These are phyloP conservation scores for Fraxinus paxiana DNA, from an alignment of 305 asterid genomes.

Conservation along the genomic window DNA sequence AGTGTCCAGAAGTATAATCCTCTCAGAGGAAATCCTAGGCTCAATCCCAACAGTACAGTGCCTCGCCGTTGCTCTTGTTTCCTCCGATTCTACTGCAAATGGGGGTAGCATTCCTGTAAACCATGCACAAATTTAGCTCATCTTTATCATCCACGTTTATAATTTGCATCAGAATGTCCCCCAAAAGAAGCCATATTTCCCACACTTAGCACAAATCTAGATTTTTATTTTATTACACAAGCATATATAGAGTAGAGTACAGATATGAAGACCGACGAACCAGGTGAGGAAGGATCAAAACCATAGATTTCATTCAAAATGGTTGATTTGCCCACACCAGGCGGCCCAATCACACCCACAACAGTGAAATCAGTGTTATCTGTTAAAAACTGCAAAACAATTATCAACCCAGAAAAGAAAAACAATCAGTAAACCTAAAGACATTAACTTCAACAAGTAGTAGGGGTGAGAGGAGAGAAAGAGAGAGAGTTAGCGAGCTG, in stretches of 20 bases:
- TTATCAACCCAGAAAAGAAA: conserved; percentile 2
- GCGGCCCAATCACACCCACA: conserved; percentile 88
- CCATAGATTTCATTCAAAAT: conserved; percentile 92
- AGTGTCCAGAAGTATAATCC: conserved; percentile 88
- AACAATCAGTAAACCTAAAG: conserved; percentile 7
- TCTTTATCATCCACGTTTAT: not conserved
- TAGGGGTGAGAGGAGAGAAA: not conserved
- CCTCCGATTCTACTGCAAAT: conserved; percentile 70
- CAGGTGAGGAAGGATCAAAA: conserved; percentile 75
- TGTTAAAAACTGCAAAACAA: conserved; percentile 66
- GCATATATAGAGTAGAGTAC: not conserved
- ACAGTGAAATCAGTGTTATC: conserved; percentile 90
- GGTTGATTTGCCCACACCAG: conserved; percentile 88
- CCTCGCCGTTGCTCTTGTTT: conserved; percentile 75
- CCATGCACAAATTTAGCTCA: conserved; percentile 1
- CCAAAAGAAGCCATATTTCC: not conserved
- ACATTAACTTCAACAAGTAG: not conserved
- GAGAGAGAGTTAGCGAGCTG: not conserved
- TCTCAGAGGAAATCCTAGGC: conserved; percentile 79
- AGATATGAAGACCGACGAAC: conserved; percentile 29
- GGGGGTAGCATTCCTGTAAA: conserved; percentile 82
- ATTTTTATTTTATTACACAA: not conserved
- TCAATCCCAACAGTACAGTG: conserved; percentile 86
- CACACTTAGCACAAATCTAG: not conserved
- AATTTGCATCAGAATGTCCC: not conserved